These are phyloP conservation scores for Sporisorium graminicola DNA, from an alignment of 1,284 basidiomycete genomes.

Conservation along the genomic window DNA sequence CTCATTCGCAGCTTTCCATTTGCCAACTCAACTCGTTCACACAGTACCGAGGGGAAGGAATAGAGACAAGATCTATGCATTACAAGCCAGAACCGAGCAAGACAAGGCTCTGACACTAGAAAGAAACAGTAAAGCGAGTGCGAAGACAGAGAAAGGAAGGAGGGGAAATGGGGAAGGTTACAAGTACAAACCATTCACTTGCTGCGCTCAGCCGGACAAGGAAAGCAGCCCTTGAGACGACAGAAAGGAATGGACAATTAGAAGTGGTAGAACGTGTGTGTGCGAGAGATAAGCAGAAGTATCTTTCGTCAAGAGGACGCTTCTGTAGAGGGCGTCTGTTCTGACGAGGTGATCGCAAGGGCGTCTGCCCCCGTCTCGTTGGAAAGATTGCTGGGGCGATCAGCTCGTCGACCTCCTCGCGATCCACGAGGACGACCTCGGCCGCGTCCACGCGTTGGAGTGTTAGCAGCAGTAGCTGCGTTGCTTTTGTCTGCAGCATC, in stretches of 20 bases:
- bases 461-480: background rate
- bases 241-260: background rate
- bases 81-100: slow-evolving; percentile 14
- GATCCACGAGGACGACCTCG: slow-evolving; percentile 47
- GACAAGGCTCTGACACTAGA: slow-evolving; percentile 4
- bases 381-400: slow-evolving; percentile 23
- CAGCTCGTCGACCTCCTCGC: slow-evolving; percentile 24
- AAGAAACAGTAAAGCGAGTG: slow-evolving; percentile 1
- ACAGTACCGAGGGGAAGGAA: background rate
- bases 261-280: background rate
- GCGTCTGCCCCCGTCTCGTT: slow-evolving; percentile 27
- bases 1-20: background rate
- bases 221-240: slow-evolving; percentile 3
- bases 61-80: slow-evolving; percentile 14
- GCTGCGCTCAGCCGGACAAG: slow-evolving; percentile 1
- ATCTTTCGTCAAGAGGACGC: slow-evolving; percentile 21
- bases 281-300: background rate
- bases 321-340: slow-evolving; percentile 28
- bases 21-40: background rate
- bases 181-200: slow-evolving; percentile 26
- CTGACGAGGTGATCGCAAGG: slow-evolving; percentile 7
- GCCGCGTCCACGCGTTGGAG: slow-evolving; percentile 24
- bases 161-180: slow-evolving; percentile 5
- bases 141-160: background rate
- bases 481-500: slow-evolving; percentile 4